These are phyloP conservation scores for Zea luxurians DNA, from an alignment of 176 grass and related monocot genomes.

Conservation along the genomic window DNA sequence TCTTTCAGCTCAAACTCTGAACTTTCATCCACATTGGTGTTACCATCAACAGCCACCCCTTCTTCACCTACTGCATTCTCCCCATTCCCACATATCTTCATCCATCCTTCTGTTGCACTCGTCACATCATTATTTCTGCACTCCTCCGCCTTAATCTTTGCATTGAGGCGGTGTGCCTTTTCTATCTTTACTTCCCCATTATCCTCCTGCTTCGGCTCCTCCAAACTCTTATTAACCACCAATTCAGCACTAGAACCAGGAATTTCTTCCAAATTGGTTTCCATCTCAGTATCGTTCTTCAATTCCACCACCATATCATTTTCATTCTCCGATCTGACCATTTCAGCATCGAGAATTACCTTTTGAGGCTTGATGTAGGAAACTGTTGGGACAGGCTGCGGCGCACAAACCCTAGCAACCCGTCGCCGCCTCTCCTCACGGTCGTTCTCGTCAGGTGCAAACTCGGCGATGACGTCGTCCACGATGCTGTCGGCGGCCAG, in stretches of 20 bases:
- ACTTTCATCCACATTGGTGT: slow-evolving; percentile 48
- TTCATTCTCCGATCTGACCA: slow-evolving; percentile 31
- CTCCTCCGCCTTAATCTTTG: slow-evolving; percentile 59
- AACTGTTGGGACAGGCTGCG: slow-evolving; percentile 14
- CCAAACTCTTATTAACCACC: slow-evolving; percentile 9
- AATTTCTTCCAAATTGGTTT: slow-evolving; percentile 35
- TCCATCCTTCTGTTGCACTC: slow-evolving; percentile 72
- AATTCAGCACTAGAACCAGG: slow-evolving; percentile 32
- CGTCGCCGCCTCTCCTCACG: slow-evolving; percentile 70
- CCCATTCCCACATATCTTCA: slow-evolving; percentile 51
- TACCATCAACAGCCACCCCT: slow-evolving; percentile 45
- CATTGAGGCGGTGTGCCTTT: slow-evolving; percentile 52
- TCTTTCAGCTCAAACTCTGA: slow-evolving; percentile 77
- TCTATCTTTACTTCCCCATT: slow-evolving; percentile 57
- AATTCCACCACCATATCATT: slow-evolving; percentile 42
- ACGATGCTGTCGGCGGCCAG: slow-evolving; percentile 62
- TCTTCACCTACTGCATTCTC: slow-evolving; percentile 38
- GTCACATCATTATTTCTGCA: slow-evolving; percentile 36
- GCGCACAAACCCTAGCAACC: slow-evolving; percentile 31
- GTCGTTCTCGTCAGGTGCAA: slow-evolving; percentile 73
- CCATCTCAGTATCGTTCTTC: slow-evolving; percentile 34
- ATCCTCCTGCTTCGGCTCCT: slow-evolving; percentile 37
- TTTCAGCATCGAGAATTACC: slow-evolving; percentile 16
- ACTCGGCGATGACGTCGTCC: slow-evolving; percentile 84
- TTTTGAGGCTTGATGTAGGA: slow-evolving; percentile 38